Base-by-base conservation (phyloP, 805 yeast genomes). In the Schwanniomyces occidentalis region DNA sequence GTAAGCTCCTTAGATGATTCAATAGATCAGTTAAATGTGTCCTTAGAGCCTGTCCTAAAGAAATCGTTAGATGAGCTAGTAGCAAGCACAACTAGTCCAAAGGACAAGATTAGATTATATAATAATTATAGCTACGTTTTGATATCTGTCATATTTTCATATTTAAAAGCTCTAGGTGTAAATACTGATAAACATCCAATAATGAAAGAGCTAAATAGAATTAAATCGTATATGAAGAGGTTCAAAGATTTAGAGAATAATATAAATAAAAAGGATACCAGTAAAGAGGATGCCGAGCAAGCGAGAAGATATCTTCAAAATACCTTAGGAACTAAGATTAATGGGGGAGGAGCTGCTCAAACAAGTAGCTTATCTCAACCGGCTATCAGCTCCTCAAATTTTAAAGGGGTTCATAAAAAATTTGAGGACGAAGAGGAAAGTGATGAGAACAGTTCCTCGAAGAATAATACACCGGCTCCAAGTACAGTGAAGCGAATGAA, bases 161-260 rank as follows among this genome's bases (percentile, higher is more conserved):
- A 79, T 48, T 54, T 83, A 38, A 80, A 83, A 44, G 51, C 79
- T 0, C 60, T 60, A 10, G 91, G 91, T 1, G 56, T 69, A 10
- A 76, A 80, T 38, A 73, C 82, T 1, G 69, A 68, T 8, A 54
- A 59, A 5, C 87, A 83, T 45, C 80, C 82, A 2, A 74, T 88
- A 14, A 78, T 81, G 80, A 62, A 62, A 19, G 95, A 85, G 49
- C 62, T 86, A 34, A 69, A 65, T 6, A 66, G 89, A 41, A 81
- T 85, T 25, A 84, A 82, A 53, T 51, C 68, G n/a, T 83, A 82
- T 45, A 82, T 84, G 79, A 71, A 71, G 24, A 70, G 79, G 49
- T 69, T 76, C 23, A 76, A 76, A 45, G 63, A 52, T 3, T 54
- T 69, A 4, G 65, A 63, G 14, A 21, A 30, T 35, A 30, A 58